Evolutionary conservation across 2,329 filamentous ascomycete species (phyloP), one percentile per base, ranked within the genome.

Genomic region (Pseudogymnoascus sp.): DNA sequence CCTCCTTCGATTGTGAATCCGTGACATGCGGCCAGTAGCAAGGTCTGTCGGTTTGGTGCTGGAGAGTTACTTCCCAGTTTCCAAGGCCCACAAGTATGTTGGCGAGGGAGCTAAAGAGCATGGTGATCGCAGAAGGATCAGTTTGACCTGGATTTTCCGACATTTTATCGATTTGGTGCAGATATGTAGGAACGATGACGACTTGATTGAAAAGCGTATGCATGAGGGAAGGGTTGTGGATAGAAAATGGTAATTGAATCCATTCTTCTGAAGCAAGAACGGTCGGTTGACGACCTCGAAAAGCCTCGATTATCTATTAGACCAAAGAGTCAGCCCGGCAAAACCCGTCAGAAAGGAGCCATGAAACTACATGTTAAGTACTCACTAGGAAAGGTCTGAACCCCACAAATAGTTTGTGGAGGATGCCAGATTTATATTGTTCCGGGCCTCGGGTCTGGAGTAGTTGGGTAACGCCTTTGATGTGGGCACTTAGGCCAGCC

Each of bases 301-400:
- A 23, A 23, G 40, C 40, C 15, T 44, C 19, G 23, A 11, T 44
- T 44, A 44, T 15, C 40, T 44, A 44, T 23, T 15, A 44, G 19
- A 15, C 11, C 23, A 15, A 13, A 44, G 10, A 13, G 40, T 44
- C 19, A 44, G 40, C 40, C 10, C 11, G 7, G 19, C 19, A 19
- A 4, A 44, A 44, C 11, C 40, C 40, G 10, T 21, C 10, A 15
- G 19, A 44, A 44, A 44, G 19, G 17, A 23, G 40, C 6, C 26
- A 15, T 13, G 35, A 10, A 31, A 59, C 26, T 7, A 7, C 26
- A 29, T 29, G 26, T 5, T 29, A 6, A 29, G 26, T 5, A 33
- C 74, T 40, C 68, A 77, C 77, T 31, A 78, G 66, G 5, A 75
- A 65, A 6, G 77, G 75, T n/a, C 77, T 68, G 59, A 76, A 76